phyloP scores from a whole-genome alignment of 1,139 yeast species.

The Saccharomycopsis crataegensis region DNA sequence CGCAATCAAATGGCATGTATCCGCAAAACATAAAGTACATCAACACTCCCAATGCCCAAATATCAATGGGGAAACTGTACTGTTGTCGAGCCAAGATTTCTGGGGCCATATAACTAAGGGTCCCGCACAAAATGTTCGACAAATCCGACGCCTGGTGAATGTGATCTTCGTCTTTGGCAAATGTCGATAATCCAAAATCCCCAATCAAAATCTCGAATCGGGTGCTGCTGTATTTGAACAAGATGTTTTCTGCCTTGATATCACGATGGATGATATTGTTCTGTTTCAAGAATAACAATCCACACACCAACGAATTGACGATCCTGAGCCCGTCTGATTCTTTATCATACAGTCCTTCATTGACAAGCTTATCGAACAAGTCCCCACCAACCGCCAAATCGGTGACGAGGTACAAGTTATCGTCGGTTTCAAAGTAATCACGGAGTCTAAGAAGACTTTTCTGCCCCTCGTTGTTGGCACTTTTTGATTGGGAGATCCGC shows the following conservation, averaged over 20 bases:
- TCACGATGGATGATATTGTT: slow-evolving; percentile 80
- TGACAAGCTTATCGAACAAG: slow-evolving; percentile 50
- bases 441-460: slow-evolving; percentile 56
- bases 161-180: slow-evolving; percentile 24
- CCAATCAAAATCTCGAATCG: slow-evolving; percentile 52
- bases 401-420: slow-evolving; percentile 53
- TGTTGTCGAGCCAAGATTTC: slow-evolving; percentile 49
- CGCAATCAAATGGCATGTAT: slow-evolving; percentile 76
- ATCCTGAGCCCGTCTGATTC: slow-evolving; percentile 43
- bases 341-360: slow-evolving; percentile 36
- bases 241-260: slow-evolving; percentile 79
- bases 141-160: slow-evolving; percentile 50
- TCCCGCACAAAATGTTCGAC: slow-evolving; percentile 89
- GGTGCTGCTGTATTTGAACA: slow-evolving; percentile 34
- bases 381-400: slow-evolving; percentile 67
- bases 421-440: slow-evolving; percentile 64
- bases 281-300: slow-evolving; percentile 54
- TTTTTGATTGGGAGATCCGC: slow-evolving; percentile 27
- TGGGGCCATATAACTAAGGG: slow-evolving; percentile 73
- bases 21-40: slow-evolving; percentile 69
- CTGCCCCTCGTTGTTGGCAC: neutral
- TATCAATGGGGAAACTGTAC: slow-evolving; percentile 55
- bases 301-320: slow-evolving; percentile 33
- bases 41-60: slow-evolving; percentile 75
- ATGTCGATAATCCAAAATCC: slow-evolving; percentile 59